Base-by-base conservation (phyloP, 192 early-diverging fungal genomes). In the Coemansia biformis region DNA sequence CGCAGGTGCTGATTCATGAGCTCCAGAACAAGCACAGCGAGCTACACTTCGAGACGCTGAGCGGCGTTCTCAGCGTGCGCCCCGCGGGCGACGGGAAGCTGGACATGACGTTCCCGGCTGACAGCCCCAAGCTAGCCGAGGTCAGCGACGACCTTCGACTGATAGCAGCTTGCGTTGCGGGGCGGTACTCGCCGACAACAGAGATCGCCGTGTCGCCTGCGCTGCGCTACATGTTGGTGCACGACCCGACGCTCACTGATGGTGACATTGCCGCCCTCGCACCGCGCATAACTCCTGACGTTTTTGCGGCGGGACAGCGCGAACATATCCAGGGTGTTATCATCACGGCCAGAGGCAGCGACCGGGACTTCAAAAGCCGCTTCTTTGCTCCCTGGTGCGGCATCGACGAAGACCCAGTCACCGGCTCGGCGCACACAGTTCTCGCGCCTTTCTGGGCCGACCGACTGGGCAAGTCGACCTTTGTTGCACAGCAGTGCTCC, bases 381-480 rank as follows among this genome's bases (percentile, higher is more conserved):
- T 34, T 66, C 14, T 77, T 77, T 51, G 57, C 30, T 9, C 62
- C 68, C 1, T 66, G 57, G 54, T 33, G 21, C 7, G 75, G 67
- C 11, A 56, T 76, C 13, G 21, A 51, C 34, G 74, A 76, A 34
- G 74, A 76, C 38, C 67, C 74, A 1, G 66, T 56, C 33, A 68
- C 57, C n/a, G 72, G 63, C 17, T 59, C 64, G 11, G 56, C 57
- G 11, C 51, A 67, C 33, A 51, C 64, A 5, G 64, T 67, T 11
- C 47, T 67, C 38, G 64, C 52, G 13, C 64, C 55, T 28, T 60
- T 67, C 48, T 67, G 64, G 64, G 18, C 34, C 6, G 19, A 40
- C 8, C 29, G 22, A 3, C 24, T 67, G 12, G 42, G 28, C 11
- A 55, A 55, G 37, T 13, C 16, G 2, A 19, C 5, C 1, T 55